Evolutionary conservation across 2,329 filamentous ascomycete species (phyloP), one percentile per base, ranked within the genome.

Genomic region (Penicillium sp.): DNA sequence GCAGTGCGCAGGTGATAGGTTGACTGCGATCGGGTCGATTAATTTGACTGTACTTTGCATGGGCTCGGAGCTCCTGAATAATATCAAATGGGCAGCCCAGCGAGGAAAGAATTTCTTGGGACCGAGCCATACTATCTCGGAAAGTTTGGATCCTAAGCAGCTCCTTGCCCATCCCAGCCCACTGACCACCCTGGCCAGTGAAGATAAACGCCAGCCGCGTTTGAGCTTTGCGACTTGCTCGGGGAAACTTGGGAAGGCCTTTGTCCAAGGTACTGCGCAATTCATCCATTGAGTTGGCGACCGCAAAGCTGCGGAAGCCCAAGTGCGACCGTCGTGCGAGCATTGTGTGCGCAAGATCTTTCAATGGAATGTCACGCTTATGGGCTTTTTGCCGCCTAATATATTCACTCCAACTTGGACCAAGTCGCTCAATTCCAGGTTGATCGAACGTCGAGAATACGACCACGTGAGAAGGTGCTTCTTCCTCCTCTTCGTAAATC

Each of bases 141-240:
- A 69, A 70, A 6, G 46, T 50, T 1, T 56, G n/a, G 16, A 59
- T 56, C 2, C 63, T 40, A 27, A 79, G 41, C 0, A 81, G 68
- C 33, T 77, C 73, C 11, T 69, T 69, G 7, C 77, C 77, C 78
- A 80, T 80, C 3, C 71, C 70, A 0, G 61, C 52, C 75, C 76
- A 80, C 47, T 80, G 78, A 2, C 76, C 77, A 31, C 79, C 78
- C 47, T 80, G 78, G 1, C 78, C 78, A 0, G 77, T 77, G 60
- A 79, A 80, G 0, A 80, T 60, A 50, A 71, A 72, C 1, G 59
- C 69, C 31, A 69, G 18, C 11, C 47, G 56, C 5, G 59, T 62
- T 9, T 60, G 51, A 4, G 58, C 58, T 31, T 61, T 60, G n/a
- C 64, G 61, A 47, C 44, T 60, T 14, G 62, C 59, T 7, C 62